phyloP scores from a whole-genome alignment of 768 basidiomycete genomes.

The Rhizopogon rudus region DNA sequence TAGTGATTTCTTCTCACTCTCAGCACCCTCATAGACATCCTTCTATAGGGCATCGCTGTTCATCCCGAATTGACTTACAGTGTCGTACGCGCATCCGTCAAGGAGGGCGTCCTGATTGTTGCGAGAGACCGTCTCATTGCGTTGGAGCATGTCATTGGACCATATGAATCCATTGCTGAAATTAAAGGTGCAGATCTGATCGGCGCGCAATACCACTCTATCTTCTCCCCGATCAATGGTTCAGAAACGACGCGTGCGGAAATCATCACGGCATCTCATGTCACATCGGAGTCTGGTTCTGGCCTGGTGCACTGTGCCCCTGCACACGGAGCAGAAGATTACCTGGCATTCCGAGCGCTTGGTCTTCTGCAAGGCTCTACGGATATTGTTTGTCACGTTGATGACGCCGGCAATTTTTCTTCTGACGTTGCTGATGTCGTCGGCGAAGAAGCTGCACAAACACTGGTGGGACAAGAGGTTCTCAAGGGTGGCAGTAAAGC shows the following conservation, averaged over 20 bases:
- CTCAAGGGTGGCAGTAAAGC: constrained; percentile 65
- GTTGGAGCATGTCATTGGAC: constrained; percentile 20
- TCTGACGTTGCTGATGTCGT: constrained; percentile 52
- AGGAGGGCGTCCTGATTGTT: constrained; percentile 36
- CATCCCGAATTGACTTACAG: constrained; percentile 68
- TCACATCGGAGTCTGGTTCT: constrained; percentile 85
- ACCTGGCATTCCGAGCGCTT: constrained; percentile 61
- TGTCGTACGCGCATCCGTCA: constrained; percentile 33
- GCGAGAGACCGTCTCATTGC: constrained; percentile 46
- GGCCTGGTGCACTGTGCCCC: constrained; percentile 96
- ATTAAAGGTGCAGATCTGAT: constrained; percentile 45
- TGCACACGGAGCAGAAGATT: constrained; percentile 93
- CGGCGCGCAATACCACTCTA: constrained; percentile 51
- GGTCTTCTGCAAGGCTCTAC: constrained; percentile 37
- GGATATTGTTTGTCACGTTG: constrained; percentile 76
- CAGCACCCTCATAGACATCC: background rate
- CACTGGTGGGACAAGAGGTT: constrained; percentile 66
- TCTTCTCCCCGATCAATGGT: constrained; percentile 41
- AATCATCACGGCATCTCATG: constrained; percentile 69
- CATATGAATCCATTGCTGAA: constrained; percentile 13
- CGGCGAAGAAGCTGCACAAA: constrained; percentile 38
- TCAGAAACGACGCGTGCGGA: constrained; percentile 17
- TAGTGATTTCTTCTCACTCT: constrained; percentile 11
- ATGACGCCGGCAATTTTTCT: constrained; percentile 69
- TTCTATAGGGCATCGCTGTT: constrained; percentile 78